Evolutionary conservation across 2,329 filamentous ascomycete genomes (phyloP), one percentile per base, ranked within the genome.

Genomic region (Aspergillus sp.): DNA sequence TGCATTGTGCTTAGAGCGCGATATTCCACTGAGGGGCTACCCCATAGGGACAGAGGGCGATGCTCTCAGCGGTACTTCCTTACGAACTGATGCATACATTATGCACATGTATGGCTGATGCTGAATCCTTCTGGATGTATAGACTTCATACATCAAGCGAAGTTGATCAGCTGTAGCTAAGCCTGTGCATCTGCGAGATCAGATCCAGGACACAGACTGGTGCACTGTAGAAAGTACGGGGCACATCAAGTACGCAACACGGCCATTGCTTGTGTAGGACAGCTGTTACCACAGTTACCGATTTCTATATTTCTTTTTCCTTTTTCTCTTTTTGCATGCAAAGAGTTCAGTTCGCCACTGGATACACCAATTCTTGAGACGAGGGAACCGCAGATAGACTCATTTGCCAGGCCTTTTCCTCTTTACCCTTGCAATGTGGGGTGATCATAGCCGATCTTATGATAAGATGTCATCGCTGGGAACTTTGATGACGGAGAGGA

Each of bases 171-270:
- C 50, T 52, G 50, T 52, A 52, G 50, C 50, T 53, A 27, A 53
- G 41, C 41, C 41, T 44, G 41, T 50, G 25, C 47, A 55, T 19
- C 53, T 55, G 53, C 53, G 53, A 55, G 53, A 55, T 55, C 53
- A 55, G 53, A 55, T 55, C 53, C 53, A 32, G 52, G 32, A 36
- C 32, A 36, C 32, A 36, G 32, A 36, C 39, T 27, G n/a, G 27
- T 17, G 39, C 30, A 15, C 53, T 19, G 39, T 44, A 8, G 8
- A 32, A 55, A 47, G 53, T 55, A 55, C 53, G 19, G 19, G 15
- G 53, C 15, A 27, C 53, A 17, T 11, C 13, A 10, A 25, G 25
- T 32, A 55, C 32, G 32, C 38, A 23, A 30, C 19, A 30, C n/a
- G 4, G 7, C 25, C 8, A 3, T 50, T 17, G 5, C 10, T 50